phyloP scores from a whole-genome alignment of 2,329 filamentous ascomycete genomes.

The Apiospora marii region DNA sequence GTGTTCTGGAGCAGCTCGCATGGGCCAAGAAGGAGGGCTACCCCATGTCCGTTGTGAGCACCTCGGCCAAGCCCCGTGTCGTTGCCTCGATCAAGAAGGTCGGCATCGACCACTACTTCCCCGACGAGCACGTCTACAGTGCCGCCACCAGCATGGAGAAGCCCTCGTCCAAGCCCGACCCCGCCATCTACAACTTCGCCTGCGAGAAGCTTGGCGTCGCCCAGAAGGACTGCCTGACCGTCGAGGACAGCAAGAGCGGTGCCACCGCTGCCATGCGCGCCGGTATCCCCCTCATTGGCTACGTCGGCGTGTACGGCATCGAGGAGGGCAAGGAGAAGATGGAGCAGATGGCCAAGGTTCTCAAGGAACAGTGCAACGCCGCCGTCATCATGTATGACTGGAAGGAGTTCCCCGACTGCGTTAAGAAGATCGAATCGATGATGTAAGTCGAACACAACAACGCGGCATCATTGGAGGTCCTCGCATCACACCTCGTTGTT shows the following conservation, averaged over 20 bases:
- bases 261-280: slow-evolving; percentile 74
- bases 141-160: slow-evolving; percentile 72
- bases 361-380: slow-evolving; percentile 59
- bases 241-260: slow-evolving; percentile 79
- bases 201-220: slow-evolving; percentile 71
- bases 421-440: slow-evolving; percentile 45
- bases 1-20: slow-evolving; percentile 65
- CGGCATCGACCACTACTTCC: slow-evolving; percentile 74
- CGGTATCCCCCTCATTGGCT: slow-evolving; percentile 74
- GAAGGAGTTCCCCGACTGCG: slow-evolving; percentile 48
- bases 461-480: neutral
- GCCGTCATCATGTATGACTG: slow-evolving; percentile 59
- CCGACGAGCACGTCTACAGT: slow-evolving; percentile 71
- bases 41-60: slow-evolving; percentile 73
- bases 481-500: neutral
- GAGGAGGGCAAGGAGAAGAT: slow-evolving; percentile 56
- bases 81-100: slow-evolving; percentile 73
- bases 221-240: slow-evolving; percentile 69
- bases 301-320: slow-evolving; percentile 66
- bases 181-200: slow-evolving; percentile 75
- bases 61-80: slow-evolving; percentile 73
- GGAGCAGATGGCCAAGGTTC: slow-evolving; percentile 62
- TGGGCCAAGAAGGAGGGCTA: slow-evolving; percentile 67
- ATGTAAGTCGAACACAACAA: slow-evolving; percentile 36
- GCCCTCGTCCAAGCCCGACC: slow-evolving; percentile 79